Evolutionary conservation across 2,329 filamentous ascomycete species (phyloP), one percentile per base, ranked within the genome.

Genomic region (Pezicula radicicola): DNA sequence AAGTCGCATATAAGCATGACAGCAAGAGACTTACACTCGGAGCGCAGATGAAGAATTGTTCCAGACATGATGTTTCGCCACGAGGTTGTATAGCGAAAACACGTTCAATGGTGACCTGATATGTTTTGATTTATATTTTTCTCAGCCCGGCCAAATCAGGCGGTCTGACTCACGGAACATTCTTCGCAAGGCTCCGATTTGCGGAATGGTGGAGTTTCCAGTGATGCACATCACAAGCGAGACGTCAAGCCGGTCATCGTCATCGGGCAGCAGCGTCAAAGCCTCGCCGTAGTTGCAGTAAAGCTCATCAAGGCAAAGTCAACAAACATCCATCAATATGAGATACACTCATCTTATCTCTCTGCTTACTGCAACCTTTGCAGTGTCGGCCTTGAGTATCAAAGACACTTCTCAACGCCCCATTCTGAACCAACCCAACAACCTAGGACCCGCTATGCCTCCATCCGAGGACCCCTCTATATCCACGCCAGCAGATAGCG

Each of bases 11-110:
- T 40, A 49, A 52, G 46, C 21, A 40, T 56, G 46, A 52, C 35
- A 48, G 9, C 18, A 30, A 33, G 12, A 46, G 54, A 54, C 68
- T 66, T 61, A 71, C 70, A 66, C 60, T 72, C 70, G 50, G 68
- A 70, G 40, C 69, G 68, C 28, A 72, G 63, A 60, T 71, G 69
- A 47, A 71, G 63, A 61, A 62, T 65, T 27, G 55, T 63, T 60
- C 58, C 60, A 44, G 66, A 61, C 65, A 69, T 69, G n/a, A 46
- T 28, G 30, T 33, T 33, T 13, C 2, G 30, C 30, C 30, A 12
- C 30, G 30, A 13, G 30, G 30, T 33, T 10, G 30, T 33, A 33
- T 13, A 33, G 30, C 30, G 30, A 33, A 33, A 33, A 33, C 30
- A 13, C 6, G 7, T 33, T 33, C 30, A 33, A 33, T 33, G 9